Conservation (phyloP, 2,329 filamentous ascomycete species). For the Monilinia aucupariae region DNA sequence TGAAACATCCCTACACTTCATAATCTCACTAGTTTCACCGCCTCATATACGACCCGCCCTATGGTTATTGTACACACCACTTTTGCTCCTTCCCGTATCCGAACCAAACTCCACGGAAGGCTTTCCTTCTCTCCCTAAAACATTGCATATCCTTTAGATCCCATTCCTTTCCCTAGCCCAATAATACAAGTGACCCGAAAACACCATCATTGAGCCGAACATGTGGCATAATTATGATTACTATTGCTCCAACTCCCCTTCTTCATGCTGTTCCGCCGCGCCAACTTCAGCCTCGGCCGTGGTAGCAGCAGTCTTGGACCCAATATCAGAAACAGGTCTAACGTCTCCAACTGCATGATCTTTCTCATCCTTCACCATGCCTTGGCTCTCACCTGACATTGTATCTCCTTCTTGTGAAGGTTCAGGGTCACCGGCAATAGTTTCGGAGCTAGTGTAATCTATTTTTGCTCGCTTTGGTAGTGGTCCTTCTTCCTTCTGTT, state of each 20-base stretch:
- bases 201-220: background rate
- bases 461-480: constrained; percentile 6
- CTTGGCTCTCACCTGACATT: background rate
- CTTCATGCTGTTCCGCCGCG: background rate
- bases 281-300: background rate
- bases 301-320: background rate
- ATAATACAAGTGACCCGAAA: constrained; percentile 3
- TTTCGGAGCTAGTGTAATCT: background rate
- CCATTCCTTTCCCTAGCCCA: constrained; percentile 3
- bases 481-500: constrained; percentile 3
- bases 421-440: background rate
- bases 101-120: constrained; percentile 2
- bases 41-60: background rate
- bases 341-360: background rate
- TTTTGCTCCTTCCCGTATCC: background rate
- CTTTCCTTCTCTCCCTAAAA: background rate
- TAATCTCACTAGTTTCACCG: background rate
- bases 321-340: background rate
- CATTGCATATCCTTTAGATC: background rate
- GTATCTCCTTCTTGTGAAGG: background rate
- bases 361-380: background rate
- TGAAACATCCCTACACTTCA: background rate
- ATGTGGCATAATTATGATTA: background rate
- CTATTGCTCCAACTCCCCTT: constrained; percentile 7
- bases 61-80: background rate